Conservation (phyloP, 257 asterid species). For the Plantago ovata region DNA sequence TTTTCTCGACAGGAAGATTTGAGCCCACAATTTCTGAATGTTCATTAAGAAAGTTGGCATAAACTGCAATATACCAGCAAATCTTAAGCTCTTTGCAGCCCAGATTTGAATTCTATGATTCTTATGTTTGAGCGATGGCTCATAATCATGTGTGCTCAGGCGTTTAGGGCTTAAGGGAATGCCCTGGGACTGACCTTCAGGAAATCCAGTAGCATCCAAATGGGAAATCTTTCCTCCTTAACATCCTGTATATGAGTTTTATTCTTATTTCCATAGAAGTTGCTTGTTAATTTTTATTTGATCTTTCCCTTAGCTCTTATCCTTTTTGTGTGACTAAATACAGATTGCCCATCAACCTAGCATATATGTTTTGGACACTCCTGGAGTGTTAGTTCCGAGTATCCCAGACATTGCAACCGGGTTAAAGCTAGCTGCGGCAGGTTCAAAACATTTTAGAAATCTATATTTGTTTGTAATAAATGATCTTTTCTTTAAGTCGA, state of each 20-base stretch:
- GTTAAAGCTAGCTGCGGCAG: slow-evolving; percentile 91
- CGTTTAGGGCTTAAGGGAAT: too few species aligned
- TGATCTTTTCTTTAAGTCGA: background rate
- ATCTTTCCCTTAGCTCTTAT: slow-evolving; percentile 11
- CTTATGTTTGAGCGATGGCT: too few species aligned
- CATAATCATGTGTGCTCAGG: too few species aligned
- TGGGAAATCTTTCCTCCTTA: background rate
- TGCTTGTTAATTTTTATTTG: background rate
- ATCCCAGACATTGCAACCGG: slow-evolving; percentile 85
- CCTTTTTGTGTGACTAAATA: slow-evolving; percentile 9
- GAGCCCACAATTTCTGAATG: too few species aligned
- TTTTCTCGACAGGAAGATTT: too few species aligned
- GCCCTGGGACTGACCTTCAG: too few species aligned
- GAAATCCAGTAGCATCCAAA: too few species aligned
- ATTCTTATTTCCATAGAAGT: background rate
- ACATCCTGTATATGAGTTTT: background rate
- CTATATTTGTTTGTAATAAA: background rate
- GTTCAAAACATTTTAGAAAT: slow-evolving; percentile 11
- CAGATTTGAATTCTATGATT: too few species aligned
- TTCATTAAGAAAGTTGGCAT: too few species aligned
- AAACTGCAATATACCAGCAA: too few species aligned
- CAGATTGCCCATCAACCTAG: slow-evolving; percentile 95
- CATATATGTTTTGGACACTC: slow-evolving; percentile 89
- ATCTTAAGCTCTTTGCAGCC: too few species aligned
- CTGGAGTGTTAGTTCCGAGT: slow-evolving; percentile 95